phyloP scores from a whole-genome alignment of 2,329 filamentous ascomycete species.

The Cercospora nicotianae region DNA sequence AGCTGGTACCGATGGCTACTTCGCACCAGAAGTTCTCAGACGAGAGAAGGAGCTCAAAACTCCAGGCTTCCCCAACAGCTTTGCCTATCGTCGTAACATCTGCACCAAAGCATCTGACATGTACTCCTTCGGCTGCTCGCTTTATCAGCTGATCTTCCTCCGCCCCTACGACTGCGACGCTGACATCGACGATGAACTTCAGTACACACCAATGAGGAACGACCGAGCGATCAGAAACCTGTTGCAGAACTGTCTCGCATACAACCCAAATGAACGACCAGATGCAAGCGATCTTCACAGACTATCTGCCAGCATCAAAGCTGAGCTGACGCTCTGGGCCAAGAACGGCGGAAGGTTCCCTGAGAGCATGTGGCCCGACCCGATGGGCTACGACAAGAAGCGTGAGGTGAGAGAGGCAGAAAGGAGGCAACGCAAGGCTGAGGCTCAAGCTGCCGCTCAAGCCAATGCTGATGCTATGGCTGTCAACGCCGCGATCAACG shows the following conservation, averaged over 20 bases:
- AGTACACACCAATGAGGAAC: neutral
- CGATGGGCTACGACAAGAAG: slow-evolving; percentile 1
- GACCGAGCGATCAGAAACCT: slow-evolving; percentile 1
- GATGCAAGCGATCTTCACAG: neutral
- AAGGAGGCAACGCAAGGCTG: neutral
- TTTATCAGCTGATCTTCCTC: slow-evolving; percentile 26
- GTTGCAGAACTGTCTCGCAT: slow-evolving; percentile 10
- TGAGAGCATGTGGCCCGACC: slow-evolving; percentile 11
- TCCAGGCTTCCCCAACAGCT: slow-evolving; percentile 16
- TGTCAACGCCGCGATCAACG: neutral
- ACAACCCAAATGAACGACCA: slow-evolving; percentile 3
- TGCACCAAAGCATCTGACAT: slow-evolving; percentile 29
- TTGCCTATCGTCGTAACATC: slow-evolving; percentile 8
- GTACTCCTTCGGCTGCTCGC: slow-evolving; percentile 30
- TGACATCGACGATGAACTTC: slow-evolving; percentile 9
- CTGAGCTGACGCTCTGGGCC: slow-evolving; percentile 9
- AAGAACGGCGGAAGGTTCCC: slow-evolving; percentile 7
- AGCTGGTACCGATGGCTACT: slow-evolving; percentile 11
- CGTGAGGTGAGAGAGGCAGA: neutral
- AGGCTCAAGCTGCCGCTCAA: neutral
- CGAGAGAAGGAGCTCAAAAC: slow-evolving; percentile 23
- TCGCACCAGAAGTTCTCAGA: slow-evolving; percentile 27
- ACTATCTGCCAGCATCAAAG: slow-evolving; percentile 6
- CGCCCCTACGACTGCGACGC: neutral
- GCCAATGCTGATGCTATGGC: neutral